These are phyloP conservation scores for Quercus ilex DNA, from an alignment of 306 rosid genomes.

Conservation along the genomic window DNA sequence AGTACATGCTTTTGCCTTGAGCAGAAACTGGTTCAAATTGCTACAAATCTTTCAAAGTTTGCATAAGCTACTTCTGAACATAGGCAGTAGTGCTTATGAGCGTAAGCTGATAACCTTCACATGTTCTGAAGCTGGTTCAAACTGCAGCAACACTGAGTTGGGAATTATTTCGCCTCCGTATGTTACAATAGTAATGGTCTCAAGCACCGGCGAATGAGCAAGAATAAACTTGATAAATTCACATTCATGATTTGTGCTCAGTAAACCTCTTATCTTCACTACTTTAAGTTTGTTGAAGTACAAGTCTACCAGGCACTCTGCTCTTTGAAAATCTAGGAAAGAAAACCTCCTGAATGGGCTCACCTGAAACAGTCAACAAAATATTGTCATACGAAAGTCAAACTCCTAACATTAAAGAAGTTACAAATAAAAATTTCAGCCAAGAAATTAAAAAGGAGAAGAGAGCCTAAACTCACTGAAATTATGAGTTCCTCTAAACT, in stretches of 20 bases:
- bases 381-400: not conserved
- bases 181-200: slow-evolving; percentile 1
- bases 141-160: not conserved
- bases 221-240: slow-evolving; percentile 1
- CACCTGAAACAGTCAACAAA: not conserved
- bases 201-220: slow-evolving; percentile 12
- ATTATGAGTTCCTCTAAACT: slow-evolving; percentile 24
- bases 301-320: not conserved
- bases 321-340: not conserved
- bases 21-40: not conserved
- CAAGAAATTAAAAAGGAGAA: not conserved
- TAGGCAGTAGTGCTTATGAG: not conserved
- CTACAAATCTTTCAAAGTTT: not conserved
- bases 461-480: slow-evolving; percentile 14
- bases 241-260: not conserved
- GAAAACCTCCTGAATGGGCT: not conserved
- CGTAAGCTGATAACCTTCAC: slow-evolving; percentile 9
- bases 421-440: not conserved
- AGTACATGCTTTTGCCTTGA: not conserved
- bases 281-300: slow-evolving; percentile 13
- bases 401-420: not conserved
- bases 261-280: slow-evolving; percentile 8
- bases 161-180: not conserved
- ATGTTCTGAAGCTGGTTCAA: not conserved
- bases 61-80: no score